phyloP scores from a whole-genome alignment of 1,139 yeast genomes.

The Nakaseomyces glabratus region DNA sequence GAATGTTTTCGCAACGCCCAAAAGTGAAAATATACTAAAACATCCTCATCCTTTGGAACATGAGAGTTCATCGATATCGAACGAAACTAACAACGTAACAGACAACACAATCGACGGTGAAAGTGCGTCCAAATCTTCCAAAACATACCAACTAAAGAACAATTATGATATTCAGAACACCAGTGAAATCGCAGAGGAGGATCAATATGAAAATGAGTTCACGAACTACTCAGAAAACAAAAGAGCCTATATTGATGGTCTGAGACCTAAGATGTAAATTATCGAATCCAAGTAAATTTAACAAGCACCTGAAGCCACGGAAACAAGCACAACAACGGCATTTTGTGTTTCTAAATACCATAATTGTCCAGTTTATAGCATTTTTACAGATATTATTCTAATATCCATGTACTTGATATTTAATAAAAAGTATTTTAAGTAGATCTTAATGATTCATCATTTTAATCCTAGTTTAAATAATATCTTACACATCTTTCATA shows the following conservation, averaged over 20 bases:
- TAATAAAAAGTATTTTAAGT: too few species aligned
- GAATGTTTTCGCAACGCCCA: constrained; percentile 23
- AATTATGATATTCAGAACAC: constrained; percentile 30
- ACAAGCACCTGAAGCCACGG: too few species aligned
- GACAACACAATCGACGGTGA: constrained; percentile 3
- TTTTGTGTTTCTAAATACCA: too few species aligned
- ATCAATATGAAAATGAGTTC: constrained; percentile 36
- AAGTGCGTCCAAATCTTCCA: constrained; percentile 11
- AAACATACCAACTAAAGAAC: constrained; percentile 29
- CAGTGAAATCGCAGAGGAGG: constrained; percentile 34
- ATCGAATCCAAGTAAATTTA: too few species aligned
- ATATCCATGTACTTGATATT: too few species aligned
- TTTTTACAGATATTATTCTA: too few species aligned
- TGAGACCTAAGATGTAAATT: constrained; percentile 31
- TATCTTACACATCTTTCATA: too few species aligned
- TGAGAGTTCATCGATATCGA: background rate
- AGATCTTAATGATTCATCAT: too few species aligned
- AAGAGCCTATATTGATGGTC: constrained; percentile 32
- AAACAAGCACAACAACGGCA: too few species aligned
- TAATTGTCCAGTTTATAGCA: too few species aligned
- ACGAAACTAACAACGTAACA: constrained; percentile 2
- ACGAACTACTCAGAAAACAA: constrained; percentile 35
- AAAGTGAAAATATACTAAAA: constrained; percentile 11
- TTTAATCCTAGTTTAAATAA: too few species aligned
- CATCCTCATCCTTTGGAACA: constrained; percentile 4